These are phyloP conservation scores for Tilletia horrida DNA, from an alignment of 1,284 basidiomycete genomes.

Conservation along the genomic window DNA sequence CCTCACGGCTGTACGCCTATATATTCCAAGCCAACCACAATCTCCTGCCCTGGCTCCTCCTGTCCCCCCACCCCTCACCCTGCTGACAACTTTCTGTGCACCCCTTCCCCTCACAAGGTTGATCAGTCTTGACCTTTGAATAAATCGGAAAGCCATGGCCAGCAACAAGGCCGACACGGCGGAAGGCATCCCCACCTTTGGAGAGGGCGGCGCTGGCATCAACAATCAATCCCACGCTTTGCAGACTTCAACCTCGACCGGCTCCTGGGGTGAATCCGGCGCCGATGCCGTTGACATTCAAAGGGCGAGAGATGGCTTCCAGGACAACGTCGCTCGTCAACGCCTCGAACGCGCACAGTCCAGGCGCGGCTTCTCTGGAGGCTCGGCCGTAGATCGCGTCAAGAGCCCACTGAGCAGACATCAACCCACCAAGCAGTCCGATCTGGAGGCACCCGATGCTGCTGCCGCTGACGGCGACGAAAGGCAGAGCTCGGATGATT, in stretches of 20 bases:
- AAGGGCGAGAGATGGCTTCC: slow-evolving; percentile 33
- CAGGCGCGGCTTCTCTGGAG: slow-evolving; percentile 17
- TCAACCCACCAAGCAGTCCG: slow-evolving; percentile 3
- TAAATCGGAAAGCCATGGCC: no score
- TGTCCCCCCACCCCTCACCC: no score
- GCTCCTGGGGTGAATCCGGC: slow-evolving; percentile 39
- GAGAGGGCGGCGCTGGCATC: slow-evolving; percentile 11
- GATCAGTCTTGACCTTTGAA: no score
- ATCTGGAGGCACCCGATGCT: slow-evolving; percentile 3
- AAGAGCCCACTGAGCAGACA: slow-evolving; percentile 25
- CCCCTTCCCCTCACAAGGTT: no score
- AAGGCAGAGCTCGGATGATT: slow-evolving; percentile 22
- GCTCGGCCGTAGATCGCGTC: slow-evolving; percentile 22
- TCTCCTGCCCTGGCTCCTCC: no score
- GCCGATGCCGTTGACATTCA: slow-evolving; percentile 36
- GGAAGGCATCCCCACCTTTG: background rate
- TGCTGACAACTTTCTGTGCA: no score
- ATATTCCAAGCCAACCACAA: no score
- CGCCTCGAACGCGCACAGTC: slow-evolving; percentile 1
- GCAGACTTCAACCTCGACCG: slow-evolving; percentile 10
- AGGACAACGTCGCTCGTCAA: slow-evolving; percentile 27
- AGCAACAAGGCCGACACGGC: background rate
- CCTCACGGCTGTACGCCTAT: no score
- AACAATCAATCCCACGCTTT: background rate
- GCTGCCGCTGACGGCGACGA: slow-evolving; percentile 16